phyloP scores from a whole-genome alignment of 2,329 filamentous ascomycete species.

The Penicillium sp. region DNA sequence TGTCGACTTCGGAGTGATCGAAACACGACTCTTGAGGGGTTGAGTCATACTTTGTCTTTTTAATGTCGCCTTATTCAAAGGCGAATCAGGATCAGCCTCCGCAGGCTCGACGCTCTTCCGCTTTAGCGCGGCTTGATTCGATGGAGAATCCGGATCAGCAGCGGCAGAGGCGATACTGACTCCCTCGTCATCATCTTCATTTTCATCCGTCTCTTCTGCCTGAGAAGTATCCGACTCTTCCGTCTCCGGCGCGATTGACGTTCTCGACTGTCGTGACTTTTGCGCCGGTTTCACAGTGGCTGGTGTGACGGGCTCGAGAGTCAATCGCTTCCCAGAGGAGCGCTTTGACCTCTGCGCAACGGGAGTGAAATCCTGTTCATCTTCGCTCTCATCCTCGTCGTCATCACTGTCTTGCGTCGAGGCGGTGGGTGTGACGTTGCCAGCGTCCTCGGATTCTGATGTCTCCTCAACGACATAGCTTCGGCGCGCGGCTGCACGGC shows the following conservation, averaged over 20 bases:
- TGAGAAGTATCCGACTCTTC: constrained; percentile 55
- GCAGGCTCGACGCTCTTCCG: constrained; percentile 29
- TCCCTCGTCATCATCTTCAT: constrained; percentile 34
- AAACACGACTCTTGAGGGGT: constrained; percentile 38
- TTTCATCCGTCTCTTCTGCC: constrained; percentile 46
- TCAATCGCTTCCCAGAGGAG: constrained; percentile 51
- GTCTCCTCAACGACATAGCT: constrained; percentile 69
- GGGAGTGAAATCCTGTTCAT: constrained; percentile 77
- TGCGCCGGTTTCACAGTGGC: constrained; percentile 26
- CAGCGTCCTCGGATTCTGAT: constrained; percentile 65
- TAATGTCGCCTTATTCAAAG: constrained; percentile 54
- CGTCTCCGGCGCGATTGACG: constrained; percentile 19
- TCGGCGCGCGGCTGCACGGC: constrained; percentile 59
- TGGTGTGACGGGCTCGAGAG: constrained; percentile 45
- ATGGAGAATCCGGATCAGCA: constrained; percentile 48
- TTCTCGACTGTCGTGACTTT: constrained; percentile 39
- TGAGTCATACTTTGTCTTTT: constrained; percentile 60
- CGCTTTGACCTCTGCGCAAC: constrained; percentile 57
- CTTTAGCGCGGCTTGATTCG: constrained; percentile 43
- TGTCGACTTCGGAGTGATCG: constrained; percentile 35
- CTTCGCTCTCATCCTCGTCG: constrained; percentile 57
- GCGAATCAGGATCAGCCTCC: constrained; percentile 47
- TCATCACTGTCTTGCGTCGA: constrained; percentile 47
- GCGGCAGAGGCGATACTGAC: constrained; percentile 28
- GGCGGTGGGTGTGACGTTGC: constrained; percentile 42